Evolutionary conservation across 2,329 filamentous ascomycete genomes (phyloP).

Genomic region (Cladosporium velox): DNA sequence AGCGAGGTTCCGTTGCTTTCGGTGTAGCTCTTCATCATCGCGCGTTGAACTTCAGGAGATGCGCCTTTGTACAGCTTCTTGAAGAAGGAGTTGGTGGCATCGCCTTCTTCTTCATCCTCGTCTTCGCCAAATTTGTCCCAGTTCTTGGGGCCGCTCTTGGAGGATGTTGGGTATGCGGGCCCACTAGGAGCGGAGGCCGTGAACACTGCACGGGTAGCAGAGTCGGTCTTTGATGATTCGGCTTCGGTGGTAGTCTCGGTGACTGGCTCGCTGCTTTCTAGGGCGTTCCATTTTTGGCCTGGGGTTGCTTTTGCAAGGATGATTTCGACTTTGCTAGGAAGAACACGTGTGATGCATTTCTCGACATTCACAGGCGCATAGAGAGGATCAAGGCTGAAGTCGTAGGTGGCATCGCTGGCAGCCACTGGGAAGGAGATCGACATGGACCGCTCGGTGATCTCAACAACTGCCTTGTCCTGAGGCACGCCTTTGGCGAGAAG

Average conservation of each 20-base stretch:
- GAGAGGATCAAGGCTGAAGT: constrained; percentile 66
- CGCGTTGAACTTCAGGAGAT: constrained; percentile 76
- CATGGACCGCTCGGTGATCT: constrained; percentile 52
- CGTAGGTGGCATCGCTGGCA: constrained; percentile 54
- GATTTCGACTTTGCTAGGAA: constrained; percentile 79
- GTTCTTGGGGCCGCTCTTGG: constrained; percentile 78
- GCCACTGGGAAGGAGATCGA: constrained; percentile 61
- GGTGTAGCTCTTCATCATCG: constrained; percentile 96
- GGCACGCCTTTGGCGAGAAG: constrained; percentile 67
- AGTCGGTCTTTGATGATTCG: background rate
- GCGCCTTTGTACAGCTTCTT: constrained; percentile 80
- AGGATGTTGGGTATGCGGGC: constrained; percentile 82
- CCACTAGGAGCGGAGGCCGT: constrained; percentile 31
- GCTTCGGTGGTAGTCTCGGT: constrained; percentile 22
- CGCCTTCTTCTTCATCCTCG: constrained; percentile 57
- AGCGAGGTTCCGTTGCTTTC: constrained; percentile 93
- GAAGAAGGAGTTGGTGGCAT: constrained; percentile 80
- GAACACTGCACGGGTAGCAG: constrained; percentile 25
- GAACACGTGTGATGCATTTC: constrained; percentile 64
- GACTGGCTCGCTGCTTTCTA: constrained; percentile 51
- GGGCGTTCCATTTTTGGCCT: constrained; percentile 67
- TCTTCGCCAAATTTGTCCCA: constrained; percentile 78
- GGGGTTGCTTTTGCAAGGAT: constrained; percentile 66
- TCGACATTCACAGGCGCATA: constrained; percentile 65
- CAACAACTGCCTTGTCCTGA: constrained; percentile 56